These are phyloP conservation scores for Mrakia frigida DNA, from an alignment of 768 basidiomycete species.

Conservation along the genomic window DNA sequence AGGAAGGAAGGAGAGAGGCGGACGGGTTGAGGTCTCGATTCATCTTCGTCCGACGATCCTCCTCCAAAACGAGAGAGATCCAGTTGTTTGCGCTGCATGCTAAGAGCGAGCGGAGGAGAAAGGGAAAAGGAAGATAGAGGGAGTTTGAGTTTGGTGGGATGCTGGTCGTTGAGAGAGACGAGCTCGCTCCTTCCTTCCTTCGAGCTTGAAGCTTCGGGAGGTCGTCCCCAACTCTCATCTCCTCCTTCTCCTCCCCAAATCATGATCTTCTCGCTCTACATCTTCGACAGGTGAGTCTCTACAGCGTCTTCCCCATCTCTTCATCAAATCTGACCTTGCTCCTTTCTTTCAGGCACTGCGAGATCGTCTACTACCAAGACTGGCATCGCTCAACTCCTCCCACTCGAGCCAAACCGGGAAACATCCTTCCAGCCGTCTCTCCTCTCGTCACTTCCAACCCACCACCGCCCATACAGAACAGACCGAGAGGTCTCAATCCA, in stretches of 20 bases:
- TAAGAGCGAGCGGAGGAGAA: slow-evolving; percentile 4
- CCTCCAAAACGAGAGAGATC: slow-evolving; percentile 44
- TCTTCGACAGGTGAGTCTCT: slow-evolving; percentile 70
- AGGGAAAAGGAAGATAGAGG: background rate
- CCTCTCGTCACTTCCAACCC: slow-evolving; percentile 53
- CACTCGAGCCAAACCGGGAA: slow-evolving; percentile 61
- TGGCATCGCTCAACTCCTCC: slow-evolving; percentile 78
- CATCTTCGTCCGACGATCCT: slow-evolving; percentile 33
- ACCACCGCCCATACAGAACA: background rate
- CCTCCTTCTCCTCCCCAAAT: slow-evolving; percentile 38
- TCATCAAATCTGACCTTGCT: slow-evolving; percentile 8
- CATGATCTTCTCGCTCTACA: slow-evolving; percentile 63
- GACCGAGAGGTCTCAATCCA: background rate
- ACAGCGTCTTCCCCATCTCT: background rate
- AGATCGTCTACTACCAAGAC: slow-evolving; percentile 90
- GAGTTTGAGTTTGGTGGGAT: background rate
- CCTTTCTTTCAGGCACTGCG: slow-evolving; percentile 63
- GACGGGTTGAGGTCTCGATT: slow-evolving; percentile 37
- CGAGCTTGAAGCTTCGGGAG: too few species aligned
- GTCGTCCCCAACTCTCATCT: background rate
- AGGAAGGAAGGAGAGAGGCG: slow-evolving; percentile 23
- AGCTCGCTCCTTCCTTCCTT: background rate
- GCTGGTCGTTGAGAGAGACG: slow-evolving; percentile 4
- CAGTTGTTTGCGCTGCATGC: slow-evolving; percentile 36
- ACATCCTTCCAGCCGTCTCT: slow-evolving; percentile 73